These are phyloP conservation scores for Colletotrichum truncatum DNA, from an alignment of 2,329 filamentous ascomycete genomes.

Conservation along the genomic window DNA sequence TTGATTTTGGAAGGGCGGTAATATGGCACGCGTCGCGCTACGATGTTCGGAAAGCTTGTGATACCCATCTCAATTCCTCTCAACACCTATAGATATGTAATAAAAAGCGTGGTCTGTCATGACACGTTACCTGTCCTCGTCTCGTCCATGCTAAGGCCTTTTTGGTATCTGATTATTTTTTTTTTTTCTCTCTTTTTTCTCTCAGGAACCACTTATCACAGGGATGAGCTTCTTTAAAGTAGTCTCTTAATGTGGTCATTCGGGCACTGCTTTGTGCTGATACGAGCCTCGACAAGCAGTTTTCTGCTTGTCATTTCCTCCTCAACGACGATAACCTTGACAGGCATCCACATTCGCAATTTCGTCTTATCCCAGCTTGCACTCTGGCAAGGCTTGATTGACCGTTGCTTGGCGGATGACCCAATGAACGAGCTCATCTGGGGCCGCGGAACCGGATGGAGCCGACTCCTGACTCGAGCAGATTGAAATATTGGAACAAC, in stretches of 20 bases:
- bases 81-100: conserved; percentile 8
- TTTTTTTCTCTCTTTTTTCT: too few relatives aligned
- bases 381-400: neutral
- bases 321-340: neutral
- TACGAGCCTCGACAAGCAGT: neutral
- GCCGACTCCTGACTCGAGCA: conserved; percentile 21
- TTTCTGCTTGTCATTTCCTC: neutral
- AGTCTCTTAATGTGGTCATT: neutral
- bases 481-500: conserved; percentile 13
- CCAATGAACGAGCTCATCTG: neutral
- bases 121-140: neutral
- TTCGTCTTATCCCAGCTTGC: neutral
- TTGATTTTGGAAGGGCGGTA: conserved; percentile 1
- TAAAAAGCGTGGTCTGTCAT: conserved; percentile 9
- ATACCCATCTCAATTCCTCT: conserved; percentile 29
- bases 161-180: too few relatives aligned
- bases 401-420: neutral
- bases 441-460: neutral
- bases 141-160: too few relatives aligned
- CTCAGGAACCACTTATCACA: too few relatives aligned
- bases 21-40: neutral
- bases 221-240: too few relatives aligned
- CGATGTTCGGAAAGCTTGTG: conserved; percentile 25
- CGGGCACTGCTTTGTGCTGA: neutral
- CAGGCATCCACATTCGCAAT: neutral